These are phyloP conservation scores for Leishmania braziliensis DNA, from an alignment of 208 protist genomes.

Conservation along the genomic window DNA sequence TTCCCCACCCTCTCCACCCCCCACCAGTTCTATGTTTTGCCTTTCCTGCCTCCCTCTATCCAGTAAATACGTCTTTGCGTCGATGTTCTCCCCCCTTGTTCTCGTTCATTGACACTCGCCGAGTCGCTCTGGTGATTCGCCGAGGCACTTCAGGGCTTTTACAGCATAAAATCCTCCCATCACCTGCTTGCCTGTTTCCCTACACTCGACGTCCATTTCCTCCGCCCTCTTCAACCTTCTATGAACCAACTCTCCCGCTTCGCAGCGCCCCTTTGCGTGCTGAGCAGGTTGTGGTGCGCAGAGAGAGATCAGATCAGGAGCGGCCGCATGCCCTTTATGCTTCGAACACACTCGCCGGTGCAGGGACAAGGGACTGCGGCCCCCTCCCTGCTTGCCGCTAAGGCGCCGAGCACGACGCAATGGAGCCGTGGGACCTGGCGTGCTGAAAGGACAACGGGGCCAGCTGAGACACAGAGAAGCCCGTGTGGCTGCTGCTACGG, in stretches of 20 bases:
- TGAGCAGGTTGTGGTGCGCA: not conserved
- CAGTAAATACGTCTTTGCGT: too few species aligned
- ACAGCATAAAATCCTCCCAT: too few species aligned
- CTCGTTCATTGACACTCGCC: too few species aligned
- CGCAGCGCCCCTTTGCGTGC: not conserved
- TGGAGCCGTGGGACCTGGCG: not conserved
- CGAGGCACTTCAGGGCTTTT: too few species aligned
- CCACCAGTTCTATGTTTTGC: too few species aligned
- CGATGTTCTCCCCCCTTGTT: too few species aligned
- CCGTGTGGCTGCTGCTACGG: not conserved
- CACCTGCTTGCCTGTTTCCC: too few species aligned
- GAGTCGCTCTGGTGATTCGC: too few species aligned
- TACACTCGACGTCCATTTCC: not conserved
- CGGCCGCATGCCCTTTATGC: not conserved
- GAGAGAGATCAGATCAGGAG: not conserved
- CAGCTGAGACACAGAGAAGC: not conserved
- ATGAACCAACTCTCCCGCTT: not conserved
- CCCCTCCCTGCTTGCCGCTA: not conserved
- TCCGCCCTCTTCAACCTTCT: not conserved
- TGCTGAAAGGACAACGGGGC: not conserved
- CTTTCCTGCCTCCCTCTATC: too few species aligned
- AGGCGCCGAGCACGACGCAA: not conserved
- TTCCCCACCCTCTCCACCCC: too few species aligned
- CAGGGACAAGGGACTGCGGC: not conserved
- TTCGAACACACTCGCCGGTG: not conserved